Percentiles rank a stretch among this genome's conserved stretches.
These are phyloP conservation scores for Phialocephala subalpina DNA, from an alignment of 2,329 filamentous ascomycete species.

Conservation along the genomic window DNA sequence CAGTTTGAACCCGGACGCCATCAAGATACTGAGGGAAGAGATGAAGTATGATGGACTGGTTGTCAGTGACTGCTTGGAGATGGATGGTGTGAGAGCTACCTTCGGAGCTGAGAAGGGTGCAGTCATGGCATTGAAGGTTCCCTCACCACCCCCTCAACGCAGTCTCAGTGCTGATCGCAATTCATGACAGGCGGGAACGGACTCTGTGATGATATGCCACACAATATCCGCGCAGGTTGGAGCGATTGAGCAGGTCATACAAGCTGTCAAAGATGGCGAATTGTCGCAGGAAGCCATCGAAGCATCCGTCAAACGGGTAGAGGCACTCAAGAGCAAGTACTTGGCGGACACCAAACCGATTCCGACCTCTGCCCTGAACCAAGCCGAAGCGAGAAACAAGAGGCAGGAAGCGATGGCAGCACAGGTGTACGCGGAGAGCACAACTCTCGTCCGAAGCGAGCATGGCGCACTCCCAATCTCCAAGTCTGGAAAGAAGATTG, in stretches of 20 bases:
- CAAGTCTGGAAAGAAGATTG: conserved; percentile 36
- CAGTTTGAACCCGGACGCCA: conserved; percentile 47
- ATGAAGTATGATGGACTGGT: conserved; percentile 53
- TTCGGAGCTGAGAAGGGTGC: conserved; percentile 51
- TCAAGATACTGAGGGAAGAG: conserved; percentile 50
- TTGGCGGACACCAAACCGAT: not conserved
- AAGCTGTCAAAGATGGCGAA: conserved; percentile 47
- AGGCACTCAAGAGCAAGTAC: conserved; percentile 47
- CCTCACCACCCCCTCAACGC: not conserved
- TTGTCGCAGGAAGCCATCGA: conserved; percentile 45
- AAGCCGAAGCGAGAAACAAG: conserved; percentile 33
- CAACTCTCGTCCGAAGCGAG: conserved; percentile 49
- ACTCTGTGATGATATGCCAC: conserved; percentile 55
- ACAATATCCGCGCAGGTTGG: conserved; percentile 50
- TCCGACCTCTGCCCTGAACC: conserved; percentile 34
- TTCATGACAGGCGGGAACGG: conserved; percentile 47
- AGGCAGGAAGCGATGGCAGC: conserved; percentile 40
- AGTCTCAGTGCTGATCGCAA: not conserved
- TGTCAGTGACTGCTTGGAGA: conserved; percentile 54
- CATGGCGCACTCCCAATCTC: conserved; percentile 44
- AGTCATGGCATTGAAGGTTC: conserved; percentile 48
- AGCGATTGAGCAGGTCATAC: conserved; percentile 48
- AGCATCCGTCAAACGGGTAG: conserved; percentile 47
- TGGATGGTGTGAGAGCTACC: conserved; percentile 51
- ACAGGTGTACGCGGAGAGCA: conserved; percentile 48